These are phyloP conservation scores for Blastosporella zonata DNA, from an alignment of 1,284 basidiomycete genomes.

Conservation along the genomic window DNA sequence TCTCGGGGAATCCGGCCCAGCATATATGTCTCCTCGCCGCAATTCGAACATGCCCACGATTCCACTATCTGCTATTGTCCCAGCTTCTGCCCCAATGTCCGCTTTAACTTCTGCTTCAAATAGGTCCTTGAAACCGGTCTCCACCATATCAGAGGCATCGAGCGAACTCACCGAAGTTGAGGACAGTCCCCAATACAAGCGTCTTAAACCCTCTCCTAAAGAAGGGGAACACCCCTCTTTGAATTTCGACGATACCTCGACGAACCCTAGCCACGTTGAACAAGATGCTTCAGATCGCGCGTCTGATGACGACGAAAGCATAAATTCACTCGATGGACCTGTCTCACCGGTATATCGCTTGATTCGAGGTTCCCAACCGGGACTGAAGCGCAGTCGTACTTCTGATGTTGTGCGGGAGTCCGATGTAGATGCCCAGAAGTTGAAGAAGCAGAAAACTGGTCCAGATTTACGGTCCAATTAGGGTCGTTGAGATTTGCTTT, in stretches of 20 bases:
- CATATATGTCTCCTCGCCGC: constrained; percentile 22
- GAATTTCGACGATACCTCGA: constrained; percentile 6
- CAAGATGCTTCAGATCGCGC: constrained; percentile 32
- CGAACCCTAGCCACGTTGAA: constrained; percentile 24
- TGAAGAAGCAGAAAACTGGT: constrained; percentile 27
- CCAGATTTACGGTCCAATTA: background rate
- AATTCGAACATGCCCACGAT: constrained; percentile 23
- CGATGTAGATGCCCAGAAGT: constrained; percentile 22
- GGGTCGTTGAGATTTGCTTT: background rate
- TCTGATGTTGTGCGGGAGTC: constrained; percentile 21
- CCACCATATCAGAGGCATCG: constrained; percentile 21
- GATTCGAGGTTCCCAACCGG: constrained; percentile 1
- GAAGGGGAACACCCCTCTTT: constrained; percentile 17
- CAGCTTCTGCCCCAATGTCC: constrained; percentile 27
- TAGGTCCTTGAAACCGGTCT: constrained; percentile 19
- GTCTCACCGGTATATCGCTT: constrained; percentile 15
- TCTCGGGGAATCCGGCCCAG: background rate
- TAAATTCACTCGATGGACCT: constrained; percentile 18
- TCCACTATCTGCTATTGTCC: constrained; percentile 24
- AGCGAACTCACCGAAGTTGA: constrained; percentile 26
- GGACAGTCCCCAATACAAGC: constrained; percentile 23
- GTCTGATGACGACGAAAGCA: background rate
- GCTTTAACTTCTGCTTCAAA: constrained; percentile 25
- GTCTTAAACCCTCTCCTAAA: constrained; percentile 16
- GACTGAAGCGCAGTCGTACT: constrained; percentile 22